Base-by-base conservation (phyloP, 306 rosid genomes). In the Begonia fuchsioides region DNA sequence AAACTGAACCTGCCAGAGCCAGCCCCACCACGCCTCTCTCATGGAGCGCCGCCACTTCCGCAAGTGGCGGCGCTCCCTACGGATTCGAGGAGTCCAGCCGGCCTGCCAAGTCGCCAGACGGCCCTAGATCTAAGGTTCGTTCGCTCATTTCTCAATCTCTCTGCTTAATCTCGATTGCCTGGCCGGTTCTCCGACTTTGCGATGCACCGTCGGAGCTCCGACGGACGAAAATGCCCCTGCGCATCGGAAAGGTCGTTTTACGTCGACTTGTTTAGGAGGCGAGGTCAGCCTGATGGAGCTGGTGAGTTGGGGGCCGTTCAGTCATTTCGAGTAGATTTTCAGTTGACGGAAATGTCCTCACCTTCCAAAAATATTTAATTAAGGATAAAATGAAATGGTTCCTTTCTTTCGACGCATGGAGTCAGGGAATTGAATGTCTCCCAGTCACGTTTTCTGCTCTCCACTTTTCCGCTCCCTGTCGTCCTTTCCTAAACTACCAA, bases 21-120 rank as follows among this genome's bases (percentile, higher is more conserved):
- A 88, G 97, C 45, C 97, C 97, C 3, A 84, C 84, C 58, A 88
- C 97, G 19, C 97, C 97, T 1, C 87, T 88, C 17, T 70, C 95
- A 9, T 83, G 83, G 83, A 78, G 74, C 73, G 84, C 68, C 20
- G 71, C 64, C 67, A 75, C 87, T 45, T 77, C 94, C 1, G 58
- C 55, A 11, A 82, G 90, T 67, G 68, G 71, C 38, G 82, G 56
- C 47, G 69, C 52, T 12, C 46, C 55, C 17, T 77, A 57, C 12
- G 81, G 74, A 14, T 60, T 43, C 15, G 86, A 80, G 39, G 90
- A 77, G 53, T 76, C 83, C 50, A 79, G 72, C 61, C 74, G 55
- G 26, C 43, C n/a, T 1, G 10, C 43, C 6, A 68, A 58, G 52
- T 72, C 46, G 15, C 0, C 55, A 38, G 55, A 52, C 19, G 45